Conservation (phyloP, 805 yeast species). For the Wickerhamiella spandovensis region DNA sequence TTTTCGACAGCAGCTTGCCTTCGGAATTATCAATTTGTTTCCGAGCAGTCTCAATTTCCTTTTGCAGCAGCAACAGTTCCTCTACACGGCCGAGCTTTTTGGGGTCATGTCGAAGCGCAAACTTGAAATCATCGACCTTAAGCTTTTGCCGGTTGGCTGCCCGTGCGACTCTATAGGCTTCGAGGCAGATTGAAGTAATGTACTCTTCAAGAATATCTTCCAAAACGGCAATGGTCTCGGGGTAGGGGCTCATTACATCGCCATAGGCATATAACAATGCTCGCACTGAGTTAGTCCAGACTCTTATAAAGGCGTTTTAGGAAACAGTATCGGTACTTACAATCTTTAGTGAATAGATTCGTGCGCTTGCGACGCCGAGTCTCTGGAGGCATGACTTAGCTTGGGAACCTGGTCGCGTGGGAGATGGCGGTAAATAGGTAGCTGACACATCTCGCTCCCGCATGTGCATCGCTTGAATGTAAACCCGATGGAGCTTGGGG, state of each 20-base stretch:
- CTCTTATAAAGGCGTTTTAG: no score
- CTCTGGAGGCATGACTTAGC: background rate
- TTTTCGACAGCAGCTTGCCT: constrained; percentile 27
- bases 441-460: background rate
- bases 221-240: constrained; percentile 49
- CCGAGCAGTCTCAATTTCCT: constrained; percentile 50
- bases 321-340: constrained; percentile 18
- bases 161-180: constrained; percentile 37
- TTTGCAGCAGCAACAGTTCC: constrained; percentile 46
- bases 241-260: constrained; percentile 52
- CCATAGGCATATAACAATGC: constrained; percentile 60
- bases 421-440: no score
- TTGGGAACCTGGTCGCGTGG: no score
- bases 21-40: constrained; percentile 55
- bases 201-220: constrained; percentile 59
- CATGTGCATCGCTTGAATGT: background rate
- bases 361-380: constrained; percentile 28
- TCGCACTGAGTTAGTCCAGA: constrained; percentile 31
- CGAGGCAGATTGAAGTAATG: constrained; percentile 45
- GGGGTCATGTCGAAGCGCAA: constrained; percentile 53
- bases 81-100: constrained; percentile 56
- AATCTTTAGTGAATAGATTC: constrained; percentile 33
- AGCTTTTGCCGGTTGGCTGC: constrained; percentile 46
- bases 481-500: background rate
- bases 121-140: constrained; percentile 59